Conservation (phyloP, 192 early-diverging fungal species). For the Coemansia umbellata region DNA sequence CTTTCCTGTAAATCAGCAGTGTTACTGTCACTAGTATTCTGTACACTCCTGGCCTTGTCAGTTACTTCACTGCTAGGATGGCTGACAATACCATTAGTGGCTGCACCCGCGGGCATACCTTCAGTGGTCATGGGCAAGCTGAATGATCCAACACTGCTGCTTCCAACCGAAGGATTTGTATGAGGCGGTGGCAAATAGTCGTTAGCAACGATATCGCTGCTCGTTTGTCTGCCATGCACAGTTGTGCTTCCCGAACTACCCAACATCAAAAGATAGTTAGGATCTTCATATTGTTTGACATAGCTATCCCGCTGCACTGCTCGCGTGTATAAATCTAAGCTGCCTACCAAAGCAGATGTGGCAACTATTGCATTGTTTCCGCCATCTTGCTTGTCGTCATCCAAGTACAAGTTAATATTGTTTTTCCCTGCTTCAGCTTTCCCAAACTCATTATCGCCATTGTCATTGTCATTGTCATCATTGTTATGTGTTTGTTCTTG, state of each 20-base stretch:
- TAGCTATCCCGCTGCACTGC: too few species aligned
- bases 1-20: background rate
- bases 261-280: background rate
- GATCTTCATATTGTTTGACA: conserved; percentile 6
- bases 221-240: conserved; percentile 1
- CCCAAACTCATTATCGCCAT: background rate
- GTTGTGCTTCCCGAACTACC: conserved; percentile 1
- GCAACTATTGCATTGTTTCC: too few species aligned
- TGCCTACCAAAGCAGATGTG: too few species aligned
- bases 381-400: too few species aligned
- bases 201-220: conserved; percentile 19
- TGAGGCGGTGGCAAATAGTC: conserved; percentile 27
- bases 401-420: too few species aligned
- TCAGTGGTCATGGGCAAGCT: background rate
- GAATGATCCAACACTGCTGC: conserved; percentile 10
- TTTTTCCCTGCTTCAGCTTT: background rate
- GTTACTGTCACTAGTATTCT: too few species aligned
- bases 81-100: background rate
- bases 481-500: too few species aligned
- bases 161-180: conserved; percentile 21
- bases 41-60: too few species aligned
- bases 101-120: background rate
- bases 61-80: background rate
- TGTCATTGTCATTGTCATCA: too few species aligned
- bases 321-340: too few species aligned